Base-by-base conservation (phyloP, 768 basidiomycete species). In the Leucocoprinus birnbaumii region DNA sequence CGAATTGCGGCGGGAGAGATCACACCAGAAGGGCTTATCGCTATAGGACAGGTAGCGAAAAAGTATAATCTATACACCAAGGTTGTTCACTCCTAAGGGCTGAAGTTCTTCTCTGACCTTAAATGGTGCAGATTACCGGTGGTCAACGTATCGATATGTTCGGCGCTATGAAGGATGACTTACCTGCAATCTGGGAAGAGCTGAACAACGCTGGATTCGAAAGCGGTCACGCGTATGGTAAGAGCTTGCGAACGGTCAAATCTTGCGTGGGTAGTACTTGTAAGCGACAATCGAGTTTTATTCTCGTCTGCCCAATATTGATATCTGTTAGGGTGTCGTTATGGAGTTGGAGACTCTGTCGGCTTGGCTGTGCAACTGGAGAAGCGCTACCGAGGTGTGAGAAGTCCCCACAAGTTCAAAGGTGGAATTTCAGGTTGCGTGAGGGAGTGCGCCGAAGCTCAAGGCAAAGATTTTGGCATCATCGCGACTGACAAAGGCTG, bases 401-500 rank as follows among this genome's bases (percentile, higher is more conserved):
- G 84, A 9, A 77, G 79, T 3, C 86, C 85, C n/a, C 85, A 86
- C 66, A 88, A 88, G 65, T 70, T 89, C 64, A 89, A 89, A 67
- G 87, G 87, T 22, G 88, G 88, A 10, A 85, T 91, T 3, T 83
- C 80, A 19, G 87, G 87, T 18, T 89, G 87, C 62, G 77, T 86
- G 0, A 77, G 87, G 16, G 88, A 89, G 63, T 91, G 88, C 57
- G 88, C 87, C 0, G 88, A 89, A 66, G 87, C 88, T 2, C 88
- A 91, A 61, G 72, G 50, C 16, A 58, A 82, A 63, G 87, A 89
- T 65, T 91, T 89, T 60, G 87, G 87, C 11, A 68, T 89, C 37
- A 89, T 89, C 53, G 87, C 87, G 1, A 87, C 86, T 0, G 84
- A 83, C 67, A 88, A 89, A 66, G 87, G 87, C n/a, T 89, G 87